These are phyloP conservation scores for Allium cepa DNA, from an alignment of 106 monocot species.

Conservation along the genomic window DNA sequence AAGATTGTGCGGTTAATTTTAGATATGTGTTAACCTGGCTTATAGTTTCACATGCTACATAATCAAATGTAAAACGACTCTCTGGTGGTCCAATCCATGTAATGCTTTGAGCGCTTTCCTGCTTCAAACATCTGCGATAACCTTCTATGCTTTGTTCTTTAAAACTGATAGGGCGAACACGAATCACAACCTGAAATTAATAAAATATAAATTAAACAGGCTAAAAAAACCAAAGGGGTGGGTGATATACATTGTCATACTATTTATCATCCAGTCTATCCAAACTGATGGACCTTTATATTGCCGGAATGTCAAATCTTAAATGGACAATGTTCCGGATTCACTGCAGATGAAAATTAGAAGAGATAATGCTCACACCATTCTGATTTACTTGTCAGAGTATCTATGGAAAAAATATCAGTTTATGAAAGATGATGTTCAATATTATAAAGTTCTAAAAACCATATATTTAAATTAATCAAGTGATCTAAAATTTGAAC, in stretches of 20 bases:
- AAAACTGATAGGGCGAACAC: conserved; percentile 72
- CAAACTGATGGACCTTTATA: background rate
- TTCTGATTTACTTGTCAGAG: too few relatives aligned
- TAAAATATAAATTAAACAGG: background rate
- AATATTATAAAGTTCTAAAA: too few relatives aligned
- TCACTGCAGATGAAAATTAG: too few relatives aligned
- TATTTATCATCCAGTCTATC: background rate
- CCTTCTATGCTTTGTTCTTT: conserved; percentile 49
- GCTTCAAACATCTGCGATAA: conserved; percentile 81
- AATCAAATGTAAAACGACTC: conserved; percentile 76
- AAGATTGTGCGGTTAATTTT: too few relatives aligned
- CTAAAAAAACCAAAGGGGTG: background rate
- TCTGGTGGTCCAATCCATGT: conserved; percentile 85
- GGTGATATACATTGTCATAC: background rate
- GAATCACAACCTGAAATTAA: conserved; percentile 68
- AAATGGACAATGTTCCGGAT: background rate
- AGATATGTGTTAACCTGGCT: conserved; percentile 46
- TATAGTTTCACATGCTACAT: conserved; percentile 86
- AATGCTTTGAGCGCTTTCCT: conserved; percentile 70
- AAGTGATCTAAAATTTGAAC: too few relatives aligned
- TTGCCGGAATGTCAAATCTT: background rate
- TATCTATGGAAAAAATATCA: too few relatives aligned
- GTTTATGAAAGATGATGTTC: too few relatives aligned
- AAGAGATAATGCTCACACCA: too few relatives aligned
- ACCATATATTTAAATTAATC: too few relatives aligned